These are phyloP conservation scores for Solanum hybrid DNA, from an alignment of 305 asterid species.

Conservation along the genomic window DNA sequence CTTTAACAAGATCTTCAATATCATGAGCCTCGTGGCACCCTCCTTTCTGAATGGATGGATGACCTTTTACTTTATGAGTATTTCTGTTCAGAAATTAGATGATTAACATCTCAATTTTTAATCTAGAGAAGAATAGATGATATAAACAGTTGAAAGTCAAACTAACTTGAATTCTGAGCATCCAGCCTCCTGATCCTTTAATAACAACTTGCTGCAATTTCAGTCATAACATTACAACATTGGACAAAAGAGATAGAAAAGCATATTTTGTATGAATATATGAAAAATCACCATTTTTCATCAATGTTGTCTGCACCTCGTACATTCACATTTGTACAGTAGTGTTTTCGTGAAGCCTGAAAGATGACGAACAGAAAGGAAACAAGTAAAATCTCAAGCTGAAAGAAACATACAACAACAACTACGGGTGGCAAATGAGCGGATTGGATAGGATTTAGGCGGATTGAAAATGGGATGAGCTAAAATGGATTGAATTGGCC, in stretches of 20 bases:
- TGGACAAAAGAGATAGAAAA: background rate
- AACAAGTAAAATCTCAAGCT: background rate
- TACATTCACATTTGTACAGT: conserved; percentile 60
- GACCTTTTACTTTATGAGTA: conserved; percentile 69
- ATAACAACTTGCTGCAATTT: conserved; percentile 62
- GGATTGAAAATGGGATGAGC: background rate
- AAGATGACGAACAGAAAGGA: background rate
- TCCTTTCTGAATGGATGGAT: conserved; percentile 86
- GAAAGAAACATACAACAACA: background rate
- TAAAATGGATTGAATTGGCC: background rate
- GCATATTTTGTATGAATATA: background rate
- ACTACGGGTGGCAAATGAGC: background rate
- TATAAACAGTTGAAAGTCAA: conserved; percentile 1
- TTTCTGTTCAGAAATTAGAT: conserved; percentile 39
- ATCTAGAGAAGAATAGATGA: background rate
- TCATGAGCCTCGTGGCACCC: conserved; percentile 92
- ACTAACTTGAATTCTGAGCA: conserved; percentile 76
- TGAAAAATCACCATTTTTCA: conserved; percentile 59
- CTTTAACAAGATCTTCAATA: conserved; percentile 91
- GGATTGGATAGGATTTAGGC: background rate
- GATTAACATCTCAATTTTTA: conserved; percentile 9
- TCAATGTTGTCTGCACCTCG: conserved; percentile 61
- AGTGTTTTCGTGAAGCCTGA: conserved; percentile 88
- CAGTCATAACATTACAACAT: background rate
- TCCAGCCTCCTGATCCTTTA: conserved; percentile 47